Evolutionary conservation across 129 eudicot genomes (phyloP).

Genomic region (Chrysanthemum seticuspe): DNA sequence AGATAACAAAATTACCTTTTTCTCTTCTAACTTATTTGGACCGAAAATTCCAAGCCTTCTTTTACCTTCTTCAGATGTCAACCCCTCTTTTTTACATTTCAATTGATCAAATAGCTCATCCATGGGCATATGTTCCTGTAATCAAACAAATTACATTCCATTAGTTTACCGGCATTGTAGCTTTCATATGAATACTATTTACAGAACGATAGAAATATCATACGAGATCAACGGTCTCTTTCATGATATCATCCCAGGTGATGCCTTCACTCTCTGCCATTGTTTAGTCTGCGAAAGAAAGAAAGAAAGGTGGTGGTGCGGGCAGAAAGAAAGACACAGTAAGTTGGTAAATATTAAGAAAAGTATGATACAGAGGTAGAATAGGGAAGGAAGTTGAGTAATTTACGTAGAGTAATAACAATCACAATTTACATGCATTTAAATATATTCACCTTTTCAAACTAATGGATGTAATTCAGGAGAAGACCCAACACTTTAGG

Average conservation of each 20-base stretch:
- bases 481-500: constrained; percentile 35
- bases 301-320: not conserved
- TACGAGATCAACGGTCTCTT: constrained; percentile 65
- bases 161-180: not conserved
- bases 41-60: constrained; percentile 71
- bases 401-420: constrained; percentile 11
- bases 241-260: constrained; percentile 62
- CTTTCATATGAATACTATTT: too few species aligned
- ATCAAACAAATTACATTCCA: not conserved
- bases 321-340: constrained; percentile 14
- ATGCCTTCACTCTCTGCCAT: constrained; percentile 39
- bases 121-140: constrained; percentile 64
- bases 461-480: constrained; percentile 25
- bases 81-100: constrained; percentile 58
- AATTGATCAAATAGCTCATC: constrained; percentile 66
- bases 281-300: constrained; percentile 5
- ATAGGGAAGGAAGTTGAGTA: constrained; percentile 20
- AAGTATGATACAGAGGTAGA: constrained; percentile 21
- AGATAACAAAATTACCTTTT: constrained; percentile 39
- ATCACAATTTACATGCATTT: constrained; percentile 18
- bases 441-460: constrained; percentile 20
- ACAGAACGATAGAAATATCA: constrained; percentile 3
- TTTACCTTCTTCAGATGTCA: constrained; percentile 56
- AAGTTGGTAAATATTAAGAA: not conserved
- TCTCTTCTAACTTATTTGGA: constrained; percentile 82